Evolutionary conservation across 345 rosid species (phyloP).

Genomic region (Eucalyptus polybractea): DNA sequence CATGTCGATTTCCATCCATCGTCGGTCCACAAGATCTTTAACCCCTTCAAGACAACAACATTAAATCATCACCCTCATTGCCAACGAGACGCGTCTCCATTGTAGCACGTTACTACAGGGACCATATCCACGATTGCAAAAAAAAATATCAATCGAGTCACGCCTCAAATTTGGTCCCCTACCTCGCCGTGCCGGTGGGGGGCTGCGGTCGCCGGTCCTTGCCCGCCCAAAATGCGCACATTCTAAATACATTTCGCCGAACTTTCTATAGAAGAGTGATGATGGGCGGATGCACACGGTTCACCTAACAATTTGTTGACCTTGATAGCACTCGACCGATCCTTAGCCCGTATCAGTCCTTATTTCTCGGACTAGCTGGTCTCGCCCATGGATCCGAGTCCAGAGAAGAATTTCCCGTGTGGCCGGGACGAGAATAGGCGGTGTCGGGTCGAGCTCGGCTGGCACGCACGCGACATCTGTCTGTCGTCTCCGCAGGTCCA

Average conservation of each 20-base stretch:
- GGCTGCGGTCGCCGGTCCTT: not conserved
- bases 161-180: not conserved
- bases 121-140: not conserved
- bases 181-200: not conserved
- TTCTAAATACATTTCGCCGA: not conserved
- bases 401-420: not conserved
- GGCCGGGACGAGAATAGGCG: not conserved
- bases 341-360: not conserved
- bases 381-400: not conserved
- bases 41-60: not conserved
- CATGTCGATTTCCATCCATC: not conserved
- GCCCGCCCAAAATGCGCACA: not conserved
- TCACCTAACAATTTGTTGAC: not conserved
- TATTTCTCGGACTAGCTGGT: not conserved
- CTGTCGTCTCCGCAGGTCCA: not conserved
- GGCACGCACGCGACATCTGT: not conserved
- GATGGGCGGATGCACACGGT: not conserved
- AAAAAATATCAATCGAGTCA: not conserved
- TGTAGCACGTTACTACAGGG: not conserved
- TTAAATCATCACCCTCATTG: not conserved
- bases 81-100: not conserved
- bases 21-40: not conserved
- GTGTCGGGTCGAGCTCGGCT: not conserved
- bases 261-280: not conserved
- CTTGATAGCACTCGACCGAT: not conserved